Evolutionary conservation across 1,284 basidiomycete genomes (phyloP).

Genomic region (Fomitopsis pinicola): DNA sequence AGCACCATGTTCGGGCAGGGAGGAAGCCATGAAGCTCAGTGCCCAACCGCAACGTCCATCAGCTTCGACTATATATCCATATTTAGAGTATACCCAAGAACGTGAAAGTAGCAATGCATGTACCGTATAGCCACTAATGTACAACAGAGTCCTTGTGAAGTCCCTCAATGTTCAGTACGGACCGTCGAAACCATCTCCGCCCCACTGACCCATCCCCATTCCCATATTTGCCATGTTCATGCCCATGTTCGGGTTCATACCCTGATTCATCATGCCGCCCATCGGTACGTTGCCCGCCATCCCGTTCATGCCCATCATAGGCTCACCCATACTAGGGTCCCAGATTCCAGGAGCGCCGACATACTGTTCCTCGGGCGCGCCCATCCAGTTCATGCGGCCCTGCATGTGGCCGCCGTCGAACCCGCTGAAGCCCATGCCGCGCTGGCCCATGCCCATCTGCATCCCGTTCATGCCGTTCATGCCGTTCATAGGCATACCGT

Average conservation of each 20-base stretch:
- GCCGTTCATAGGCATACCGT: constrained; percentile 19
- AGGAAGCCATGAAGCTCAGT: not conserved
- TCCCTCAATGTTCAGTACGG: not conserved
- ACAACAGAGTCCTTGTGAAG: not conserved
- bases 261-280: constrained; percentile 13
- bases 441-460: constrained; percentile 23
- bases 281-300: constrained; percentile 22
- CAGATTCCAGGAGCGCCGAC: constrained; percentile 21
- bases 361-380: constrained; percentile 19
- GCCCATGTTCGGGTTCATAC: constrained; percentile 19
- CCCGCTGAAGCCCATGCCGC: constrained; percentile 8
- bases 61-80: not conserved
- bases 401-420: constrained; percentile 11
- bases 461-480: constrained; percentile 14
- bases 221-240: constrained; percentile 21
- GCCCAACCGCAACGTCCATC: too few species aligned
- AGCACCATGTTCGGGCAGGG: constrained; percentile 6
- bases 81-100: not conserved
- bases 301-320: constrained; percentile 27
- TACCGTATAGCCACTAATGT: not conserved
- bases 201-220: constrained; percentile 20
- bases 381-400: constrained; percentile 26
- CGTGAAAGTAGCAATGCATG: not conserved
- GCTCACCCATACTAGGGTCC: constrained; percentile 23
- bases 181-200: constrained; percentile 20